Evolutionary conservation across 1,284 basidiomycete species (phyloP).

Genomic region (Trametes polyzona): DNA sequence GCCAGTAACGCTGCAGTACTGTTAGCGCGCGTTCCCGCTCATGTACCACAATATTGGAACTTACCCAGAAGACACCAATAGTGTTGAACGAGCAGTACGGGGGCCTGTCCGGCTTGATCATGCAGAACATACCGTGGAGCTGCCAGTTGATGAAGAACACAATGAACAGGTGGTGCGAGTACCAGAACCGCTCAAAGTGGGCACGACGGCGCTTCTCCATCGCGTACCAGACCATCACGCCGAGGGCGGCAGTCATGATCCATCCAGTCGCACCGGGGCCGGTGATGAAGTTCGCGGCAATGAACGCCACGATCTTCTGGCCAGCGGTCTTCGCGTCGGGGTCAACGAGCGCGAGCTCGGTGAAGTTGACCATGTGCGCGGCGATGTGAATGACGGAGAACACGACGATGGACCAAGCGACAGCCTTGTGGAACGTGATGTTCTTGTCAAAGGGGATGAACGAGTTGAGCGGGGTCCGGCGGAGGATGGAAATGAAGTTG

Average conservation of each 20-base stretch:
- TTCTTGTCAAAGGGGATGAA: slow-evolving; percentile 91
- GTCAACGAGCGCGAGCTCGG: slow-evolving; percentile 64
- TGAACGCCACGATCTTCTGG: slow-evolving; percentile 66
- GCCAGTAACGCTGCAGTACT: slow-evolving; percentile 78
- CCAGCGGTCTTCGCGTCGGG: slow-evolving; percentile 54
- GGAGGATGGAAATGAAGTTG: slow-evolving; percentile 85
- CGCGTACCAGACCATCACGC: slow-evolving; percentile 81
- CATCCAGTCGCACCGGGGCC: slow-evolving; percentile 92
- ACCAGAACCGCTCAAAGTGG: slow-evolving; percentile 88
- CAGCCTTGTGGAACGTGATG: slow-evolving; percentile 86
- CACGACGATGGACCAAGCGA: slow-evolving; percentile 84
- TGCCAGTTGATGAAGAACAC: slow-evolving; percentile 92
- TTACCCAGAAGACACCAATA: slow-evolving; percentile 93
- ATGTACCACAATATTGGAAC: not conserved
- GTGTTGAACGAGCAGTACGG: slow-evolving; percentile 83
- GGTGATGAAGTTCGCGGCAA: slow-evolving; percentile 78
- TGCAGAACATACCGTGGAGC: slow-evolving; percentile 93
- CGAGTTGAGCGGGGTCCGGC: slow-evolving; percentile 80
- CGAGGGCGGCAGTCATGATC: slow-evolving; percentile 81
- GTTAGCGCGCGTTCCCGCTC: not conserved
- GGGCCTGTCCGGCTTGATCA: slow-evolving; percentile 87
- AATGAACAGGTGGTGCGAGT: slow-evolving; percentile 87
- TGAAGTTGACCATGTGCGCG: slow-evolving; percentile 84
- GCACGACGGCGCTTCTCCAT: slow-evolving; percentile 75
- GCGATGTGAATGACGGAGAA: slow-evolving; percentile 73